phyloP scores from a whole-genome alignment of 306 rosid genomes.

The Bauhinia variegata region DNA sequence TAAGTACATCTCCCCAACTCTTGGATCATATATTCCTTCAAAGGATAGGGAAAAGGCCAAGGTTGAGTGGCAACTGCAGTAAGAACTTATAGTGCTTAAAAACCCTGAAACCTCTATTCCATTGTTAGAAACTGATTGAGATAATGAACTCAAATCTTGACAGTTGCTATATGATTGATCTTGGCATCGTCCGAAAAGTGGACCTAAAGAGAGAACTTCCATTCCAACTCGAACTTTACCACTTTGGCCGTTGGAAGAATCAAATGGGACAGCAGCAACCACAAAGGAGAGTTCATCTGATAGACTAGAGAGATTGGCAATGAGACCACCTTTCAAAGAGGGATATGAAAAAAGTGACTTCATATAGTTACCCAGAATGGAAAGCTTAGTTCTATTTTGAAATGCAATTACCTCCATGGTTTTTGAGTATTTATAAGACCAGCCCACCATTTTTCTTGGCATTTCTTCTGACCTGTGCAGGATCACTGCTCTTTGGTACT shows the following conservation, averaged over 20 bases:
- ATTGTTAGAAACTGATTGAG: not conserved
- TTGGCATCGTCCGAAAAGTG: not conserved
- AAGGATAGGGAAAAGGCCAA: not conserved
- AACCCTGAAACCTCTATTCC: not conserved
- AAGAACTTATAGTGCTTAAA: not conserved
- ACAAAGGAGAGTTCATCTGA: not conserved
- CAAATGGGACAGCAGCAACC: not conserved
- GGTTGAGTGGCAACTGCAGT: not conserved
- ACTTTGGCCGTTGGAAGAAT: not conserved
- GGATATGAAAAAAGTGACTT: not conserved
- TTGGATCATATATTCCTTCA: not conserved
- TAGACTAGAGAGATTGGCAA: not conserved
- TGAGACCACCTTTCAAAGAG: not conserved
- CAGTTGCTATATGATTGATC: not conserved
- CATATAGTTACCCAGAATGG: not conserved
- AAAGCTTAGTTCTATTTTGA: slow-evolving; percentile 1
- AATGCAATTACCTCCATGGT: not conserved
- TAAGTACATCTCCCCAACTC: not conserved
- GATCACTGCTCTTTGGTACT: not conserved
- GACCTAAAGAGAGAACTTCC: not conserved
- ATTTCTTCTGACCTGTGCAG: not conserved
- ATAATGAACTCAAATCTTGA: not conserved
- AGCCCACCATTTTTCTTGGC: not conserved
- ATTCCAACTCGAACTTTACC: not conserved
- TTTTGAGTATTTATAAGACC: not conserved